Percentiles rank a stretch among this genome's conserved stretches.
These are phyloP conservation scores for Bothriochloa decipiens DNA, from an alignment of 176 grass and related monocot genomes.

Conservation along the genomic window DNA sequence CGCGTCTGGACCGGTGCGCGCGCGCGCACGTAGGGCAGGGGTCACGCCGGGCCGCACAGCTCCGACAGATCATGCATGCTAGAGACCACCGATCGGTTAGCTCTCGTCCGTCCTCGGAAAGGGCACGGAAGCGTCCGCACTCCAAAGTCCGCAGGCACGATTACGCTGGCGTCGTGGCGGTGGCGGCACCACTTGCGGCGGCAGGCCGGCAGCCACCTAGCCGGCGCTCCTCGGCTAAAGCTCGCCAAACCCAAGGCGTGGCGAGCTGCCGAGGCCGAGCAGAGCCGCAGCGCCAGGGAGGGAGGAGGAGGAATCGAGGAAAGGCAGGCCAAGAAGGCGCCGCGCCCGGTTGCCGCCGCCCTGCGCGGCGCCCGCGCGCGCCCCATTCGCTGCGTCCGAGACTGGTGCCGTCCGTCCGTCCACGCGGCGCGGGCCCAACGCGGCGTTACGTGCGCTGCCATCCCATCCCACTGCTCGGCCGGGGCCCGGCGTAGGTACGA, in stretches of 20 bases:
- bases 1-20: background rate
- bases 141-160: background rate
- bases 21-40: background rate
- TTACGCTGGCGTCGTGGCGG: background rate
- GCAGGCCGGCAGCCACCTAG: background rate
- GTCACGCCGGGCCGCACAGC: too few relatives aligned
- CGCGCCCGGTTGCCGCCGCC: background rate
- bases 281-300: background rate
- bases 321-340: background rate
- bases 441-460: background rate
- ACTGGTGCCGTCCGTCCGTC: background rate
- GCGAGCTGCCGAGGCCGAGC: background rate
- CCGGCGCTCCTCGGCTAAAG: background rate
- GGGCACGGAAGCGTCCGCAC: background rate
- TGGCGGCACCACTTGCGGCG: background rate
- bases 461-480: too few relatives aligned
- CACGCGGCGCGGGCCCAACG: background rate
- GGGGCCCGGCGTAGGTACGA: too few relatives aligned
- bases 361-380: background rate
- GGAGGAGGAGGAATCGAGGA: background rate
- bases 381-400: slow-evolving; percentile 22
- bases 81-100: background rate
- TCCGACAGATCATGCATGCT: too few relatives aligned
- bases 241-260: background rate
- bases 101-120: background rate